Evolutionary conservation across 2,329 filamentous ascomycete species (phyloP), one percentile per base, ranked within the genome.

Genomic region (Sphaerulina vaccinii): DNA sequence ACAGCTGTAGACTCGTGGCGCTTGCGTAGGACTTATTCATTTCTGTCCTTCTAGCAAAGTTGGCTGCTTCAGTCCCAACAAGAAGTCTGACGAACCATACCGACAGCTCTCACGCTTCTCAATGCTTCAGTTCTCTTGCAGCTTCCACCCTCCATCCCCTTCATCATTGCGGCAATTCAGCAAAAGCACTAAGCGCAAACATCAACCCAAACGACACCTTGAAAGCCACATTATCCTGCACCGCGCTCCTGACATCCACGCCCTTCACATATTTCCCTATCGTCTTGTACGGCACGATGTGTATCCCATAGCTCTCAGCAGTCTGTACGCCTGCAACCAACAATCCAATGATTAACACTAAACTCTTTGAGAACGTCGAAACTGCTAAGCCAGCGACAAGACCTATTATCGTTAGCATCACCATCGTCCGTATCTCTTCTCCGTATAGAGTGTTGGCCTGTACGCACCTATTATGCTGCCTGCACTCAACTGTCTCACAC

Each of bases 151-250:
- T 32, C 5, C n/a, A 27, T 10, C 6, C n/a, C 27, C 3, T 32
- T 32, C 27, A 10, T 52, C 41, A 53, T 39, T 49, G 37, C 27
- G 51, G 52, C 50, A 85, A 77, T 44, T 74, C 69, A 63, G 77
- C 77, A 76, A 87, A 86, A 2, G 80, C 82, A 42, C 86, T 85
- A 64, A 90, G 70, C 21, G 85, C 80, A 71, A 90, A 90, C 22
- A 87, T 86, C 36, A 82, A 64, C n/a, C 83, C 82, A 67, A 91
- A 90, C 2, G 84, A 83, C 18, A 84, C 66, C 65, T 85, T 86
- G 66, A 87, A 86, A 15, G 80, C 79, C 2, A 81, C 78, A 60
- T 83, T 80, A 54, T 79, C 75, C 61, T 79, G 75, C 47, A 85
- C 70, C 39, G 78, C 72, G 3, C 74, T 75, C 39, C 73, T 68